phyloP scores from a whole-genome alignment of 1,139 yeast species.

The Blastobotrys illinoisensis region DNA sequence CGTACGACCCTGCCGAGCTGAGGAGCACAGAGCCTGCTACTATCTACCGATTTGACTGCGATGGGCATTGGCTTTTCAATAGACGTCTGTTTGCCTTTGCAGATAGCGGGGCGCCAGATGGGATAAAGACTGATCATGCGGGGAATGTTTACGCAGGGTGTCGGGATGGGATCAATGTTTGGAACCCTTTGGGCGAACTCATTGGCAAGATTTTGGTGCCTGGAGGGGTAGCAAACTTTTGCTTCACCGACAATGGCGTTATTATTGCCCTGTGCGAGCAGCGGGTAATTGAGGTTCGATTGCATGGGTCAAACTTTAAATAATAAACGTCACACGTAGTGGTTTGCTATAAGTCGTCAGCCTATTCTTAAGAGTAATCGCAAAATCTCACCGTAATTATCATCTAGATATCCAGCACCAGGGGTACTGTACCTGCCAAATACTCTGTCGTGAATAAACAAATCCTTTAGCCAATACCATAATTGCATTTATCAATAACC shows the following conservation, averaged over 20 bases:
- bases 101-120: conserved; percentile 28
- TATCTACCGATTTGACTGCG: conserved; percentile 22
- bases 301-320: background rate
- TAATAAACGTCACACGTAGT: no score
- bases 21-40: conserved; percentile 15
- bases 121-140: conserved; percentile 25
- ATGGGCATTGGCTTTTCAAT: conserved; percentile 19
- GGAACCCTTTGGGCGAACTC: conserved; percentile 26
- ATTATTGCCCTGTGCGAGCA: background rate
- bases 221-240: conserved; percentile 27
- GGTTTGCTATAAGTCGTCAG: no score
- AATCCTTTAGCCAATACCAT: no score
- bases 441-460: no score
- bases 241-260: conserved; percentile 19
- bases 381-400: no score
- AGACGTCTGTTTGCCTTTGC: conserved; percentile 26
- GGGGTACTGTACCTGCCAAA: no score
- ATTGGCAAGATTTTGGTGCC: conserved; percentile 26
- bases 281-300: background rate
- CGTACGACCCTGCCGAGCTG: conserved; percentile 14
- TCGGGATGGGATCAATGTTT: conserved; percentile 29
- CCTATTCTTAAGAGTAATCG: no score
- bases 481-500: no score
- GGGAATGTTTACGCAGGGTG: conserved; percentile 31
- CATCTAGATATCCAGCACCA: no score